A percentile compares a stretch with the other conserved stretches of the same genome.
phyloP scores from a whole-genome alignment of 768 basidiomycete genomes.

The Multifurca ochricompacta region DNA sequence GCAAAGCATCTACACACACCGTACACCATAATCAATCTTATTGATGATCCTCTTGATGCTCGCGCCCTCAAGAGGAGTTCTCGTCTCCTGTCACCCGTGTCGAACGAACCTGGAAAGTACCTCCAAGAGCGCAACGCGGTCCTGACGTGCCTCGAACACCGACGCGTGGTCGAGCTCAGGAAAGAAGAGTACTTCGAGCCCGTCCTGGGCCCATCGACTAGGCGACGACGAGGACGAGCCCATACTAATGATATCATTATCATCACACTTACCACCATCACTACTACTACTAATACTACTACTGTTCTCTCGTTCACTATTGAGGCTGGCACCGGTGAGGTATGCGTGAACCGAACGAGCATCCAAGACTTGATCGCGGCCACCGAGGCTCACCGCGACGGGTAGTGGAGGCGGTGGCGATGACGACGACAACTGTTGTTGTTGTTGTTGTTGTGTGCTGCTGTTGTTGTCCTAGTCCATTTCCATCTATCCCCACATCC shows the following conservation, averaged over 20 bases:
- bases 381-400: slow-evolving; percentile 33
- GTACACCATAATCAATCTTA: too few species aligned
- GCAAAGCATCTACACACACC: neutral
- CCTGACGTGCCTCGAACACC: slow-evolving; percentile 30
- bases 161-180: slow-evolving; percentile 35
- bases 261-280: too few species aligned
- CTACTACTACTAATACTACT: too few species aligned
- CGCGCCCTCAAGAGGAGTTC: too few species aligned
- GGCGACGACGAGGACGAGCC: too few species aligned
- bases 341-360: slow-evolving; percentile 33
- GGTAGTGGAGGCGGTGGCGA: too few species aligned
- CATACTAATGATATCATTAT: too few species aligned
- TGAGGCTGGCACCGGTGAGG: slow-evolving; percentile 34
- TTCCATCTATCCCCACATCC: neutral
- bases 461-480: slow-evolving; percentile 5
- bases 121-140: slow-evolving; percentile 27
- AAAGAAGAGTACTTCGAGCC: slow-evolving; percentile 35
- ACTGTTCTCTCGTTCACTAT: too few species aligned
- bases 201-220: slow-evolving; percentile 26
- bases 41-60: too few species aligned
- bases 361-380: slow-evolving; percentile 38
- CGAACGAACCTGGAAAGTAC: slow-evolving; percentile 29
- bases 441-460: too few species aligned
- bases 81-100: neutral
- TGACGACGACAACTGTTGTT: too few species aligned